These are phyloP conservation scores for Raddia guianensis DNA, from an alignment of 176 grass and related monocot species.

Conservation along the genomic window DNA sequence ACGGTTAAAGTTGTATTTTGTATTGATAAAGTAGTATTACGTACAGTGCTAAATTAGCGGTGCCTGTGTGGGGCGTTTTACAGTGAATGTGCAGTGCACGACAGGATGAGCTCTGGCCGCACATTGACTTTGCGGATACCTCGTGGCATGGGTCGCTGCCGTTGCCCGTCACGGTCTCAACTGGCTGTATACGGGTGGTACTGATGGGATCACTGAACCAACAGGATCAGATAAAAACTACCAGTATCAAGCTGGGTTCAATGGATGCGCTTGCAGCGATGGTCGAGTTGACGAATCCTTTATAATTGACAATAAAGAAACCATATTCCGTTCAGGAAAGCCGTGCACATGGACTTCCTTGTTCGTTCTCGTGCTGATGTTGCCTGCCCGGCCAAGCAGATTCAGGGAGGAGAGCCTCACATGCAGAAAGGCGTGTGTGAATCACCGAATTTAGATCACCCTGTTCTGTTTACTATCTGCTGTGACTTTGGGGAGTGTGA, in stretches of 20 bases:
- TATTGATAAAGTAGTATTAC: too few relatives aligned
- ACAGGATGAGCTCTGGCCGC: neutral
- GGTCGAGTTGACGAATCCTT: constrained; percentile 33
- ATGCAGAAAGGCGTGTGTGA: constrained; percentile 3
- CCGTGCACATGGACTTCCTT: constrained; percentile 8
- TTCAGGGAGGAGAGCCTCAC: neutral
- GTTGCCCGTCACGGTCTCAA: constrained; percentile 19
- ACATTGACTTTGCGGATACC: neutral
- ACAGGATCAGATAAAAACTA: neutral
- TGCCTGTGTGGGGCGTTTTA: too few relatives aligned
- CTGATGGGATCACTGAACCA: neutral
- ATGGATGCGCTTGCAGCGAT: neutral
- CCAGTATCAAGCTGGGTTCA: neutral
- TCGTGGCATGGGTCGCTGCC: neutral
- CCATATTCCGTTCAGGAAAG: constrained; percentile 17
- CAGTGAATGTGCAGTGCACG: too few relatives aligned
- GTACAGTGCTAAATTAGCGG: too few relatives aligned
- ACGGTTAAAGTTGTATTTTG: too few relatives aligned
- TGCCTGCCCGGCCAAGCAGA: neutral
- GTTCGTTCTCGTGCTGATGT: neutral
- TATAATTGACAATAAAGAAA: neutral
- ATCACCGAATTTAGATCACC: neutral
- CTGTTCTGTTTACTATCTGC: neutral
- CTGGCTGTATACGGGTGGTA: neutral
- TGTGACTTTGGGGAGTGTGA: neutral